phyloP scores from a whole-genome alignment of 345 rosid genomes.

The Leavenworthia alabamica region DNA sequence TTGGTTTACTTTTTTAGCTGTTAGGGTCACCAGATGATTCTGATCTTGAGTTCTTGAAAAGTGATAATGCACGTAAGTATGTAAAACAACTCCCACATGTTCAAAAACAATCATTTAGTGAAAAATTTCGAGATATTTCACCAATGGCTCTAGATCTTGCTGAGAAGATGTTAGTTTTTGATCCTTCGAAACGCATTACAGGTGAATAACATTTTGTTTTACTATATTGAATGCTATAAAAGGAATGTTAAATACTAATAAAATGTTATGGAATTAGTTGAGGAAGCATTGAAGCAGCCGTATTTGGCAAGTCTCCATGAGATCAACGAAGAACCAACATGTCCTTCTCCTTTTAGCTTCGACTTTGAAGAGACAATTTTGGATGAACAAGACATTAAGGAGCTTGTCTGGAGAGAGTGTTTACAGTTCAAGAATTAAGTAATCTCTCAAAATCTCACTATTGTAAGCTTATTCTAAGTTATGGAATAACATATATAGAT shows the following conservation, averaged over 20 bases:
- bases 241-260: neutral
- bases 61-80: slow-evolving; percentile 74
- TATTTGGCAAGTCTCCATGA: slow-evolving; percentile 78
- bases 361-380: slow-evolving; percentile 65
- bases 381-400: slow-evolving; percentile 75
- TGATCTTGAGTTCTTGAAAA: slow-evolving; percentile 74
- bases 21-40: slow-evolving; percentile 85
- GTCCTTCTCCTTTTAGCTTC: slow-evolving; percentile 55
- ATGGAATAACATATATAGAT: neutral
- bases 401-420: slow-evolving; percentile 69
- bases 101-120: slow-evolving; percentile 59
- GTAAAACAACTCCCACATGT: slow-evolving; percentile 68
- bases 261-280: slow-evolving; percentile 37
- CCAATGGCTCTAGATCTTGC: slow-evolving; percentile 75
- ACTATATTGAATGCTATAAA: neutral
- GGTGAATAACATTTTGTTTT: slow-evolving; percentile 32
- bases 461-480: neutral
- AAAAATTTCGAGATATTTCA: slow-evolving; percentile 55
- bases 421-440: slow-evolving; percentile 44
- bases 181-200: slow-evolving; percentile 80
- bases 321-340: slow-evolving; percentile 84
- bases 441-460: neutral
- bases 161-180: slow-evolving; percentile 75
- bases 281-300: slow-evolving; percentile 74
- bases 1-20: slow-evolving; percentile 33